A percentile compares a stretch with the other conserved stretches of the same genome.
These are phyloP conservation scores for Colletotrichum sp. DNA, from an alignment of 2,329 filamentous ascomycete genomes.

Conservation along the genomic window DNA sequence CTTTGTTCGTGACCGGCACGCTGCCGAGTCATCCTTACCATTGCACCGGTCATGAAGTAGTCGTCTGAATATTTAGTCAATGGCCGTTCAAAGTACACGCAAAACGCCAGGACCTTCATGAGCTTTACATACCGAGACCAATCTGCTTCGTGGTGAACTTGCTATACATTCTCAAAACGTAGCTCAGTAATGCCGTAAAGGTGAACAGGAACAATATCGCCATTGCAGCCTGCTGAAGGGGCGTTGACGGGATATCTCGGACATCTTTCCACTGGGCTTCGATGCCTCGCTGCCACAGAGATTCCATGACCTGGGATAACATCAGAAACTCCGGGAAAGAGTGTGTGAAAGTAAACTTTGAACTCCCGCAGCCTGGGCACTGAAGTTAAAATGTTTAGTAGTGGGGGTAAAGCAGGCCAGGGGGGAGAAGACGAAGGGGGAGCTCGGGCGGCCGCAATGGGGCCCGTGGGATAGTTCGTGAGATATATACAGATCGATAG, in stretches of 20 bases:
- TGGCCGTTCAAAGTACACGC: neutral
- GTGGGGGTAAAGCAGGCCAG: neutral
- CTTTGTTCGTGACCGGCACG: neutral
- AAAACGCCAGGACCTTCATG: neutral
- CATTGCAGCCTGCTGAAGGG: slow-evolving; percentile 31
- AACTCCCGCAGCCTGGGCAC: neutral
- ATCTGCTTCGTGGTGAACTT: neutral
- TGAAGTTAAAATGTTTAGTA: neutral
- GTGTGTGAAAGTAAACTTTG: neutral
- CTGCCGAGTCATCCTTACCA: neutral
- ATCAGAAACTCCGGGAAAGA: neutral
- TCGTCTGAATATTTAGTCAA: neutral
- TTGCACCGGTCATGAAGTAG: slow-evolving; percentile 7
- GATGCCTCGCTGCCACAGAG: neutral
- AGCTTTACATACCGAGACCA: neutral
- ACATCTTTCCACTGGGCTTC: slow-evolving; percentile 22
- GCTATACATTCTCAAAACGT: slow-evolving; percentile 27
- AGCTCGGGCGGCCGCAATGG: neutral
- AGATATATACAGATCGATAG: slow-evolving; percentile 1
- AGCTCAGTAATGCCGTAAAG: slow-evolving; percentile 24
- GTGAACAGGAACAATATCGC: slow-evolving; percentile 36
- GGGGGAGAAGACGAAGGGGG: neutral
- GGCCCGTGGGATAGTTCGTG: neutral
- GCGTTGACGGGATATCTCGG: slow-evolving; percentile 31
- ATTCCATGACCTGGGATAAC: neutral